phyloP scores from a whole-genome alignment of 2,329 filamentous ascomycete species.

The Pseudopyricularia javanii region DNA sequence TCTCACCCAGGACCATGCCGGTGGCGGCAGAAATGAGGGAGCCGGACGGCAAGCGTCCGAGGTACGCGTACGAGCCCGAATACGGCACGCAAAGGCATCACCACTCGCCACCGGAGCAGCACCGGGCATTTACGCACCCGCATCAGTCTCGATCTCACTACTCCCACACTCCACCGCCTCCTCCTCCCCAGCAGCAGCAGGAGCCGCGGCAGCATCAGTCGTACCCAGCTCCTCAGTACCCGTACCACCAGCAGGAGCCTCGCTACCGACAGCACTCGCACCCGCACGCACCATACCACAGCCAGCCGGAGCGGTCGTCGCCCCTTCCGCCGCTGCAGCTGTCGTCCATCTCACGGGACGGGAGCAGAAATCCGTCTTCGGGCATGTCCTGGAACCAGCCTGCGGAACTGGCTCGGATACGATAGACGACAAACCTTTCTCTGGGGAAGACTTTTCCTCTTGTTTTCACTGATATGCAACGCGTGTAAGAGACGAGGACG shows the following conservation, averaged over 20 bases:
- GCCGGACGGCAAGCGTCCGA: conserved; percentile 31
- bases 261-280: conserved; percentile 2
- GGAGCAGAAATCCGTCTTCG: background rate
- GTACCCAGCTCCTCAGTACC: background rate
- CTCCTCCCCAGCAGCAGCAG: conserved; percentile 2
- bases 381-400: conserved; percentile 6
- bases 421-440: background rate
- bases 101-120: background rate
- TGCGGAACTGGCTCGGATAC: conserved; percentile 18
- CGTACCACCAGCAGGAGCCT: background rate
- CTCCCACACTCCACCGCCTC: background rate
- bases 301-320: background rate
- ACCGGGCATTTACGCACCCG: background rate
- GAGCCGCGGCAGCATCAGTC: background rate
- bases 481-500: too few species aligned
- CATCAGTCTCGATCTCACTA: background rate
- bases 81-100: conserved; percentile 1
- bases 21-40: conserved; percentile 14
- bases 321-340: conserved; percentile 4
- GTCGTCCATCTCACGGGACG: conserved; percentile 5
- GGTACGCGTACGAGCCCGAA: conserved; percentile 31
- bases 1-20: conserved; percentile 31
- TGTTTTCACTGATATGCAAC: too few species aligned
- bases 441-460: too few species aligned
- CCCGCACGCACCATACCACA: conserved; percentile 3